Conservation (phyloP, 306 rosid genomes). For the Rosa lucieae region DNA sequence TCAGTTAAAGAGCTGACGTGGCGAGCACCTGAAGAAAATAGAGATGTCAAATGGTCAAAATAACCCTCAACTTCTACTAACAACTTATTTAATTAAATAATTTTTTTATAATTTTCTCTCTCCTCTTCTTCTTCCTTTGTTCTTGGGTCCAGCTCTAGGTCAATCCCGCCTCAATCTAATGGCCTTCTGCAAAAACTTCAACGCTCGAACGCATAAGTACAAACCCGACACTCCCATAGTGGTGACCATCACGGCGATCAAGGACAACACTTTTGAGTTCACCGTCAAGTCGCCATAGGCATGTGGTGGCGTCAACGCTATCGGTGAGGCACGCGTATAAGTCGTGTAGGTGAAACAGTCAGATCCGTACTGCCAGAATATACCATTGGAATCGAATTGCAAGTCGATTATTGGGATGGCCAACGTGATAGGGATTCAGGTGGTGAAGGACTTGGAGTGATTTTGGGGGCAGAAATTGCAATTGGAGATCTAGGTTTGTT, state of each 20-base stretch:
- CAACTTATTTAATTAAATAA: too few species aligned
- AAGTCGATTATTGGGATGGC: slow-evolving; percentile 80
- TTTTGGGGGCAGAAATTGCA: not conserved
- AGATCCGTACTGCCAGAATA: slow-evolving; percentile 61
- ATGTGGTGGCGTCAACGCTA: slow-evolving; percentile 58
- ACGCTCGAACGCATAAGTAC: slow-evolving; percentile 75
- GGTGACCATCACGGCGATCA: slow-evolving; percentile 72
- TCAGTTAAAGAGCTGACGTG: too few species aligned
- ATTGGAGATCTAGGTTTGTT: not conserved
- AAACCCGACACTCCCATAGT: slow-evolving; percentile 79
- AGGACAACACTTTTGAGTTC: slow-evolving; percentile 86
- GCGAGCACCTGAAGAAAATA: too few species aligned
- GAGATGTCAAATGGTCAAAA: too few species aligned
- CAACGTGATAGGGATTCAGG: slow-evolving; percentile 68
- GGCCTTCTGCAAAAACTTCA: slow-evolving; percentile 94
- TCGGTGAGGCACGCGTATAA: slow-evolving; percentile 72
- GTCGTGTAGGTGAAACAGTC: slow-evolving; percentile 76
- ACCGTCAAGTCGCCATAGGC: slow-evolving; percentile 69
- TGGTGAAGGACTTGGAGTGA: slow-evolving; percentile 77
- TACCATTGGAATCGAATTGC: slow-evolving; percentile 61
- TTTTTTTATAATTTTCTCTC: too few species aligned
- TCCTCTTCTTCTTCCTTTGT: too few species aligned
- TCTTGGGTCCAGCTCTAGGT: slow-evolving; percentile 68
- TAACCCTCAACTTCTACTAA: too few species aligned
- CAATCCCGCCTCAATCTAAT: slow-evolving; percentile 77